phyloP scores from a whole-genome alignment of 2,329 filamentous ascomycete species.

The Penicillium corylophilum region DNA sequence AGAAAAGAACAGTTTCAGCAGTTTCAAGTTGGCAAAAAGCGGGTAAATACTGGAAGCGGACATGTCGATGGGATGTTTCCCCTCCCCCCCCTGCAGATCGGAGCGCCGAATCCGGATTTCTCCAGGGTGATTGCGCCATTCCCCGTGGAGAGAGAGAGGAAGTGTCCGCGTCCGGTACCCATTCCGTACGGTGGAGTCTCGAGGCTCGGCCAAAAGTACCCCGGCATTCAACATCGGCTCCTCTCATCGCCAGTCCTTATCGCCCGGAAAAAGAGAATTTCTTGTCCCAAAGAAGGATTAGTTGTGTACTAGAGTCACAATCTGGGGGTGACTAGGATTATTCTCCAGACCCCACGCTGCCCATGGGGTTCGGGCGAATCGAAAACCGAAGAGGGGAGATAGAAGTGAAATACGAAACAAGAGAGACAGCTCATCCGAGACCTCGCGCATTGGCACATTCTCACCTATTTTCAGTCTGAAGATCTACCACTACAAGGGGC shows the following conservation, averaged over 20 bases:
- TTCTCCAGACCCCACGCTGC: background rate
- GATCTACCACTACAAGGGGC: constrained; percentile 23
- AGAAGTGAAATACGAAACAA: no score
- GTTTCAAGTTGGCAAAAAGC: constrained; percentile 20
- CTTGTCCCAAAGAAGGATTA: no score
- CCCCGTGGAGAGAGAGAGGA: constrained; percentile 16
- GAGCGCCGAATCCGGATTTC: constrained; percentile 20
- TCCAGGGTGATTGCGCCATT: constrained; percentile 19
- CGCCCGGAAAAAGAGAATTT: background rate
- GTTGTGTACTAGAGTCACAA: background rate
- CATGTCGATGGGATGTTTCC: background rate
- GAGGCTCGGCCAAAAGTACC: background rate
- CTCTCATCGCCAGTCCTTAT: background rate
- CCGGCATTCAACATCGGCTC: background rate
- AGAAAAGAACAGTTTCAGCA: background rate
- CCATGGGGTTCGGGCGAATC: background rate
- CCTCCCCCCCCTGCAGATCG: constrained; percentile 11
- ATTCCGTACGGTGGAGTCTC: background rate
- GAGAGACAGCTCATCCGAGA: background rate
- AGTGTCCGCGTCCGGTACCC: background rate
- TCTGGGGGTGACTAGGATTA: background rate
- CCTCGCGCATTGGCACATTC: background rate
- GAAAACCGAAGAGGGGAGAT: background rate
- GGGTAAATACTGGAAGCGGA: constrained; percentile 13
- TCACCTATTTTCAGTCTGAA: constrained; percentile 4